Evolutionary conservation across 2,329 filamentous ascomycete genomes (phyloP).

Genomic region (Fusarium sp.): DNA sequence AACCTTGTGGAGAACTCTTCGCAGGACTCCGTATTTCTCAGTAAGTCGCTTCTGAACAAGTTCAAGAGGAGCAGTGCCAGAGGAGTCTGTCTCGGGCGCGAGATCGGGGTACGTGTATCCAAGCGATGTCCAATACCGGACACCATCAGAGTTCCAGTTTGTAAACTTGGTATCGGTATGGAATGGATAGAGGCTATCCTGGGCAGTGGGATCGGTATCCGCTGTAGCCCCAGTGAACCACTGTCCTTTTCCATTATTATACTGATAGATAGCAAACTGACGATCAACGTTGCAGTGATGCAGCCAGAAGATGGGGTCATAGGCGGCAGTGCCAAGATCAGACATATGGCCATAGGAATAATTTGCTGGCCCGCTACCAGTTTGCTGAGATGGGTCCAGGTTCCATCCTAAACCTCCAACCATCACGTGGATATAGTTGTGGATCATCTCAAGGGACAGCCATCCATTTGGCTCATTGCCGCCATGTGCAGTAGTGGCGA

Average conservation of each 20-base stretch:
- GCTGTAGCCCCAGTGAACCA: not conserved
- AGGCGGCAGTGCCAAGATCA: slow-evolving; percentile 11
- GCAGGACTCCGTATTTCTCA: not conserved
- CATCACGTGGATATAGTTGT: not conserved
- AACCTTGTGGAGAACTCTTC: not conserved
- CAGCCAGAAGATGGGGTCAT: slow-evolving; percentile 30
- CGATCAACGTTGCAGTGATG: slow-evolving; percentile 21
- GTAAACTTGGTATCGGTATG: not conserved
- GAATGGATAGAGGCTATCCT: not conserved
- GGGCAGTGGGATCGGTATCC: not conserved
- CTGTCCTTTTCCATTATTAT: not conserved
- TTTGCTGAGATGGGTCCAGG: not conserved
- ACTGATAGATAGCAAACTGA: not conserved
- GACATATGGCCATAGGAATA: slow-evolving; percentile 9
- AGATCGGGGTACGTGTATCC: not conserved
- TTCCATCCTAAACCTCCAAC: not conserved
- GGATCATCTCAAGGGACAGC: not conserved
- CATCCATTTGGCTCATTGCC: not conserved
- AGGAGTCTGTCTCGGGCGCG: not conserved
- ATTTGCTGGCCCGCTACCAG: not conserved
- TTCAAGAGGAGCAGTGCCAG: not conserved
- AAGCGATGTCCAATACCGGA: not conserved
- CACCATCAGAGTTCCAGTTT: not conserved
- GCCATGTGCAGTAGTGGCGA: not conserved
- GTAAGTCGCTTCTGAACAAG: not conserved